Evolutionary conservation across 768 basidiomycete species (phyloP).

Genomic region (Cystobasidium onofrii): DNA sequence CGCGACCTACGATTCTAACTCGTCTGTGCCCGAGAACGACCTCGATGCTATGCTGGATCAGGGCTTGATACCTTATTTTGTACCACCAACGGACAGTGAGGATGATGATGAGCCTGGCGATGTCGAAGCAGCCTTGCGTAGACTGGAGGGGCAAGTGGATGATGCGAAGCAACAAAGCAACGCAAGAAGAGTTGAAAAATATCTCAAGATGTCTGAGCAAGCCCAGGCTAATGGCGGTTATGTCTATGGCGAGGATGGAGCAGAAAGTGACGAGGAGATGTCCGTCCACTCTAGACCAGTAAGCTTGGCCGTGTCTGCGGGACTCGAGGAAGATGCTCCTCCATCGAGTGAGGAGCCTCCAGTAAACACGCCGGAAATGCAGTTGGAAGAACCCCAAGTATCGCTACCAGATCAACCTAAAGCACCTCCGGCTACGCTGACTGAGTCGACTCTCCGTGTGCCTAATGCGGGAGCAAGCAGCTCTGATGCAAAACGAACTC

Average conservation of each 20-base stretch:
- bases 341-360: background rate
- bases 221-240: slow-evolving; percentile 10
- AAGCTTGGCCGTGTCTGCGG: background rate
- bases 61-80: slow-evolving; percentile 55
- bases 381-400: background rate
- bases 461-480: background rate
- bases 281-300: background rate
- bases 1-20: slow-evolving; percentile 3
- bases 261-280: background rate
- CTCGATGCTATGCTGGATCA: background rate
- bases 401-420: background rate
- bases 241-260: background rate
- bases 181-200: slow-evolving; percentile 36
- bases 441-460: background rate
- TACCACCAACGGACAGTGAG: slow-evolving; percentile 50
- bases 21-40: slow-evolving; percentile 26
- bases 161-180: slow-evolving; percentile 52
- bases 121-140: slow-evolving; percentile 67
- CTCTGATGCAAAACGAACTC: background rate
- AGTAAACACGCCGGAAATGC: background rate
- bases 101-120: slow-evolving; percentile 61
- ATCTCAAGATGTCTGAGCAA: slow-evolving; percentile 37
- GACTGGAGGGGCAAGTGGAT: slow-evolving; percentile 80
- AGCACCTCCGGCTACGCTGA: background rate
- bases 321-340: background rate